Percentiles rank a stretch among this genome's conserved stretches.
These are phyloP conservation scores for Kodamaea fukazawae DNA, from an alignment of 805 yeast genomes.

Conservation along the genomic window DNA sequence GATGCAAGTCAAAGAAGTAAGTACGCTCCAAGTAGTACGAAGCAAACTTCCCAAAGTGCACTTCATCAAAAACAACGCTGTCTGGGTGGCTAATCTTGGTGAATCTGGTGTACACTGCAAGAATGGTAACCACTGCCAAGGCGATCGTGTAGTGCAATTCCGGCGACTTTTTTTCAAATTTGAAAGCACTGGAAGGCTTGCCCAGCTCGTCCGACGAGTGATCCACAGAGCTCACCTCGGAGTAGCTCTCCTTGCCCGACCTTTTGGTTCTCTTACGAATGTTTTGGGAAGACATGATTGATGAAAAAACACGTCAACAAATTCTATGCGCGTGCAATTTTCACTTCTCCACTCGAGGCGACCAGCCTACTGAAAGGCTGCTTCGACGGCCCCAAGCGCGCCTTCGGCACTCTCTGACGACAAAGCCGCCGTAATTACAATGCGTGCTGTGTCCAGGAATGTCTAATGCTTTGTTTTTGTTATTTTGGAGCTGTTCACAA, in stretches of 20 bases:
- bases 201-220: not conserved
- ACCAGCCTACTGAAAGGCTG: too few relatives aligned
- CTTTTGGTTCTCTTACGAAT: slow-evolving; percentile 18
- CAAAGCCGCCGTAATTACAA: too few relatives aligned
- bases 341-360: too few relatives aligned
- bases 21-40: slow-evolving; percentile 84
- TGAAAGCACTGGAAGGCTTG: not conserved
- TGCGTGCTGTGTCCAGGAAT: too few relatives aligned
- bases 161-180: slow-evolving; percentile 13
- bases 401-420: too few relatives aligned
- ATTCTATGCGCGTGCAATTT: too few relatives aligned
- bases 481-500: too few relatives aligned
- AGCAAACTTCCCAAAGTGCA: slow-evolving; percentile 84
- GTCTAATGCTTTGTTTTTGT: too few relatives aligned
- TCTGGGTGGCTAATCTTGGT: slow-evolving; percentile 60
- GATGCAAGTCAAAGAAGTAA: slow-evolving; percentile 94
- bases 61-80: slow-evolving; percentile 84
- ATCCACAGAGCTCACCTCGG: slow-evolving; percentile 1
- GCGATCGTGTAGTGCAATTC: slow-evolving; percentile 33
- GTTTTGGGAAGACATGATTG: slow-evolving; percentile 9
- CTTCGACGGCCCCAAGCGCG: too few relatives aligned
- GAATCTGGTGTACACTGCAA: slow-evolving; percentile 56
- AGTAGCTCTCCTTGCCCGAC: slow-evolving; percentile 10
- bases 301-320: slow-evolving; percentile 5
- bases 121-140: slow-evolving; percentile 34